These are phyloP conservation scores for Dipodascus geniculatus DNA, from an alignment of 805 yeast genomes.

Conservation along the genomic window DNA sequence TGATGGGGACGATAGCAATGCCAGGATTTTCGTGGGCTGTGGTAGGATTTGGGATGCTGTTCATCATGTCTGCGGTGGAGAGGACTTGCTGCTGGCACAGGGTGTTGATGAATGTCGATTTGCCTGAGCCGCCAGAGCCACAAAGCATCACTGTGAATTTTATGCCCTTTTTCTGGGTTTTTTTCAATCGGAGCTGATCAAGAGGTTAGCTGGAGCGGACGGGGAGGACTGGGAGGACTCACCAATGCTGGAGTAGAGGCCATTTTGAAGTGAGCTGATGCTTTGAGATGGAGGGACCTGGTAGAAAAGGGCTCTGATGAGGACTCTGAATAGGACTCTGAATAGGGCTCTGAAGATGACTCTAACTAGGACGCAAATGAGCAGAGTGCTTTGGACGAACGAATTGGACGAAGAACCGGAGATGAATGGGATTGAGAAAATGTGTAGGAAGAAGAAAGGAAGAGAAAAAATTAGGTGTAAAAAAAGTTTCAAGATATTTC, in stretches of 20 bases:
- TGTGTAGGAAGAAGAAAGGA: no score
- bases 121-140: constrained; percentile 82
- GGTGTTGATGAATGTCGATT: constrained; percentile 88
- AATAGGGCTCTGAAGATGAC: no score
- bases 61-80: constrained; percentile 17
- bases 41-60: constrained; percentile 18
- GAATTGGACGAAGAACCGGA: no score
- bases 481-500: no score
- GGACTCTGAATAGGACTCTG: no score
- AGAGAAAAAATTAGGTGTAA: no score
- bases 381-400: no score
- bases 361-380: no score
- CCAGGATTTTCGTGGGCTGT: constrained; percentile 21
- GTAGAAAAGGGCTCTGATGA: no score
- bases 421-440: no score
- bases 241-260: background rate
- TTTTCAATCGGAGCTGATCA: constrained; percentile 47
- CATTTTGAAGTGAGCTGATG: background rate
- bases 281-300: no score
- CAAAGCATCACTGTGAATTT: constrained; percentile 79
- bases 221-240: background rate
- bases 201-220: background rate
- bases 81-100: constrained; percentile 78
- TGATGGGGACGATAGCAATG: constrained; percentile 31
- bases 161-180: constrained; percentile 71